phyloP scores from a whole-genome alignment of 148 eudicot genomes.

The Simmondsia chinensis region DNA sequence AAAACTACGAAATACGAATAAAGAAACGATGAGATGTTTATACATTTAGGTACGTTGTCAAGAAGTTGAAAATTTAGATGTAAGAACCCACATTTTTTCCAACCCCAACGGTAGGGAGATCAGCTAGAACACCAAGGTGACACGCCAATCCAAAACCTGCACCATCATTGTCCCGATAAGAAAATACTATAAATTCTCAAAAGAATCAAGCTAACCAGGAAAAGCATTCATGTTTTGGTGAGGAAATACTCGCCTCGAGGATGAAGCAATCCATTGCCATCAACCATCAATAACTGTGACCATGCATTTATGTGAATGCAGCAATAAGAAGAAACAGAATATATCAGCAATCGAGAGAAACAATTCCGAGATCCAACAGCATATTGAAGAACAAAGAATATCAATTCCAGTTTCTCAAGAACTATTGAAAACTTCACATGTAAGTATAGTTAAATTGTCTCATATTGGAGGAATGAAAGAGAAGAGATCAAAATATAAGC shows the following conservation, averaged over 20 bases:
- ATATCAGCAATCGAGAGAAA: neutral
- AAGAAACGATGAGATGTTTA: no score
- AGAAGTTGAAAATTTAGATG: neutral
- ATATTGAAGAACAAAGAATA: no score
- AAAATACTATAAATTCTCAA: no score
- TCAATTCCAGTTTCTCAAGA: no score
- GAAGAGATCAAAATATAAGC: no score
- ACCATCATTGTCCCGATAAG: no score
- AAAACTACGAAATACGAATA: no score
- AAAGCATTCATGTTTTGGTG: neutral
- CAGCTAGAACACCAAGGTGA: constrained; percentile 85
- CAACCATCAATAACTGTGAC: constrained; percentile 83
- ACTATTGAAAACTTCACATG: no score
- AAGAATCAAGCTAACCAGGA: neutral
- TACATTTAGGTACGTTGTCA: neutral
- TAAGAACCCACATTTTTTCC: constrained; percentile 77
- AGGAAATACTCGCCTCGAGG: constrained; percentile 62
- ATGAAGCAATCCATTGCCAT: constrained; percentile 97
- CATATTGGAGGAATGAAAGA: no score
- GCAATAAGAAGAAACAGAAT: neutral
- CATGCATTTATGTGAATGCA: neutral
- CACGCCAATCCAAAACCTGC: constrained; percentile 96
- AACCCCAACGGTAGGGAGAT: constrained; percentile 79
- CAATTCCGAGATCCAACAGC: no score
- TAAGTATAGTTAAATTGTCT: no score